Evolutionary conservation across 495 filamentous ascomycete genomes (phyloP), one percentile per base, ranked within the genome.

Genomic region (Clohesyomyces aquaticus): DNA sequence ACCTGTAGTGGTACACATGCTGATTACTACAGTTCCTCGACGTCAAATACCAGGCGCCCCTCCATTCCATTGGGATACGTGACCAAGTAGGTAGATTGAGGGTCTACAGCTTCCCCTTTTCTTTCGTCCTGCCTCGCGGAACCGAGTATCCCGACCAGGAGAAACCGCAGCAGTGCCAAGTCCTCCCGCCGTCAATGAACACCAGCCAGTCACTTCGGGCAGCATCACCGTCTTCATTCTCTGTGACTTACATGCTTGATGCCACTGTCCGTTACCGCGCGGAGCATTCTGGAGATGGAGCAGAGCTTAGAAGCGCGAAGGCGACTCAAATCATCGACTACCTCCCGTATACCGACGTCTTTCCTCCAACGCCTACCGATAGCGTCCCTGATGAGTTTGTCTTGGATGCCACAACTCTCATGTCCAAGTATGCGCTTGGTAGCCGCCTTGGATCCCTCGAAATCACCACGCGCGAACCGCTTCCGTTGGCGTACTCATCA

Each of bases 391-490:
- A 41, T 32, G 52, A 55, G 28, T 55, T n/a, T 19, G 27, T 28
- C 50, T 35, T 55, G 52, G 2, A 19, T 32, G 29, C 28, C 16
- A 19, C 52, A 3, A 12, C 52, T 11, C 52, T 28, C 16, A 41
- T 55, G 14, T 55, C 25, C 25, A 55, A 55, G 52, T 41, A 55
- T 55, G n/a, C 28, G 10, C 52, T 55, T 35, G 52, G 52, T 55
- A 28, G 25, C 29, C 52, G 27, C 19, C 25, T 55, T 41, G 52
- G 52, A 18, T 12, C 14, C 16, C 25, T 55, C 28, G 21, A 11
- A 12, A 55, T 55, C n/a, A 4, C 10, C 28, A 55, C 52, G 10
- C 8, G 28, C 29, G 52, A 55, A 23, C 52, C 52, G 9, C 52
- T 55, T 32, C 25, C 52, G 26, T 28, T 55, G 8, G 52, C 52